Base-by-base conservation (phyloP, 495 filamentous ascomycete genomes). In the Glutinoglossum americanum region DNA sequence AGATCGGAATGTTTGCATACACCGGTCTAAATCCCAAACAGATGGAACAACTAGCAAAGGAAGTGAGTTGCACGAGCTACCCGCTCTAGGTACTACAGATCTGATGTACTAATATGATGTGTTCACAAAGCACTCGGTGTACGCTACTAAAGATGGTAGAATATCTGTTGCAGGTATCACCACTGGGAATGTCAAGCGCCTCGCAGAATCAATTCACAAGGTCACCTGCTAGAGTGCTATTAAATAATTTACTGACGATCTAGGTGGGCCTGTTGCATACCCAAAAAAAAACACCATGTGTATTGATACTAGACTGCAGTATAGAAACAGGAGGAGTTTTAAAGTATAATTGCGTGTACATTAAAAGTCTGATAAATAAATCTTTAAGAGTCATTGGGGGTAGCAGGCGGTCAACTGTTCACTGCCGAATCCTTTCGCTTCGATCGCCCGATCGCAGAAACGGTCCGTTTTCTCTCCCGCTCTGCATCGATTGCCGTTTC, bases 1-100 rank as follows among this genome's bases (percentile, higher is more conserved):
- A 84, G 74, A 98, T 98, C 62, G 92, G 92, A 72, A 98, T 98
- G 92, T 98, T 98, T 66, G 90, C 90, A 63, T 98, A 92, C 76
- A 98, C 92, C 33, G 92, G 92, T 54, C 73, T 98, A 67, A 89
- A 78, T 63, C 80, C 89, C 61, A 83, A 92, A 73, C 83, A 95
- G 74, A 94, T 97, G 85, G 85, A 90, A 26, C 74, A 72, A 67
- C 76, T 98, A 59, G 88, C 92, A 59, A 89, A 94, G 74, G 88
- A 96, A 74, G 81, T 83, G 68, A 65, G 74, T 65, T 47, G 27
- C n/a, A 54, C 9, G 19, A 27, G 19, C 21, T 45, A n/a, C n/a
- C 30, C 30, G 30, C 30, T 33, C 9, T 33, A 9, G 30, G 30
- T 57, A 30, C 27, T 15, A 26, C 25, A 32, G 41, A 33, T 33